phyloP scores from a whole-genome alignment of 1,139 yeast species.

The Komagataea norvegica region DNA sequence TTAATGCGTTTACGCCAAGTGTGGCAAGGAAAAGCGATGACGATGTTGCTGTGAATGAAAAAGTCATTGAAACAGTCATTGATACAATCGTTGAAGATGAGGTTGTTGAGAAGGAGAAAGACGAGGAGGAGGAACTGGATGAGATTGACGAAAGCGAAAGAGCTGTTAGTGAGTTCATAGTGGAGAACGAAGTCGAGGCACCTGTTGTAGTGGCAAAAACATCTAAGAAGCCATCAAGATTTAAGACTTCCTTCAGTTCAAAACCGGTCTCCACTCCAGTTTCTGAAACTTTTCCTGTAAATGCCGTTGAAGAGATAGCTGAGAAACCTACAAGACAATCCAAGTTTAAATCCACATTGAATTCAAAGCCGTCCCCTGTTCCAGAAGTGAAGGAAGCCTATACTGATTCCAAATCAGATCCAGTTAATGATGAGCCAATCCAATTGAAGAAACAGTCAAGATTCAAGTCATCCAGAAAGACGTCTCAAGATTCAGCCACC shows the following conservation, averaged over 20 bases:
- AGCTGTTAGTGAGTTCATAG: conserved; percentile 4
- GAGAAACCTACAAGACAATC: not conserved
- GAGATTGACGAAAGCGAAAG: not conserved
- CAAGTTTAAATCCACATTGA: conserved; percentile 1
- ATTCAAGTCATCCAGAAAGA: too few relatives aligned
- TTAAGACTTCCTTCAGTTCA: not conserved
- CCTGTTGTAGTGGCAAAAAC: not conserved
- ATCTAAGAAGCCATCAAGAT: conserved; percentile 1
- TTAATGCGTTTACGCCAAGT: conserved; percentile 4
- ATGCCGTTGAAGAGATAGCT: not conserved
- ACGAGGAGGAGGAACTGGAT: not conserved
- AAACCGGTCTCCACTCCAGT: too few relatives aligned
- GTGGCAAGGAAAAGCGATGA: conserved; percentile 12
- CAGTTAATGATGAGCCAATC: too few relatives aligned
- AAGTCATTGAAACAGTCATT: not conserved
- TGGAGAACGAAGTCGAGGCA: conserved; percentile 5
- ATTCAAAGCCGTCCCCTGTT: too few relatives aligned
- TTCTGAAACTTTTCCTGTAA: too few relatives aligned
- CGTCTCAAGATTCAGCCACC: too few relatives aligned
- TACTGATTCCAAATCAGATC: too few relatives aligned
- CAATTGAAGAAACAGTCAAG: too few relatives aligned
- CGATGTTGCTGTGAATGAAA: conserved; percentile 4
- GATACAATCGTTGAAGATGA: conserved; percentile 6
- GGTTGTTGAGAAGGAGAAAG: not conserved
- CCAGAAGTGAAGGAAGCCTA: too few relatives aligned